Evolutionary conservation across 2,329 filamentous ascomycete species (phyloP), one percentile per base, ranked within the genome.

Genomic region (Bipolaris zeicola): DNA sequence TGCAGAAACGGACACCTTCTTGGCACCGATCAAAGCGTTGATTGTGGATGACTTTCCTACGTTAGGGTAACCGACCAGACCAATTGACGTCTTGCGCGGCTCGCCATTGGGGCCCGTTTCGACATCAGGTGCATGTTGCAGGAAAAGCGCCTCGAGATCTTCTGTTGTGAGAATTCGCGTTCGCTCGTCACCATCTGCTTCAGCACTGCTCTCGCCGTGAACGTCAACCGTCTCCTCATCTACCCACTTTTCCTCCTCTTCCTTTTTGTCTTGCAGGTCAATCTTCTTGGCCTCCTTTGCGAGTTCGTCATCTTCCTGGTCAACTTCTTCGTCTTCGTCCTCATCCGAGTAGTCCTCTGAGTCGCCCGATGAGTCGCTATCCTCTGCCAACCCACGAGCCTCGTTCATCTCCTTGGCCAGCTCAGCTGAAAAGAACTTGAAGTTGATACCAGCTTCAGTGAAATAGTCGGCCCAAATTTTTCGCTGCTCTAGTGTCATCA

Each of bases 11-110:
- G 94, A 98, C 5, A 99, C 95, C 80, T 98, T 99, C 81, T 98
- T 99, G 52, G 95, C 89, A 48, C 96, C 96, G 56, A 98, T 93
- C n/a, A 99, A 85, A 39, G 95, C 94, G 80, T 99, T 99, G 83
- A 99, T 99, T 14, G 95, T 99, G 46, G 93, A 97, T 1, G 96
- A 99, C 80, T 99, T 99, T 79, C 95, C 95, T 62, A 99, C 95
- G 80, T 99, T 99, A 71, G 95, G 95, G 78, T 99, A 99, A 57
- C 95, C 95, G 36, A 99, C 95, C 18, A 99, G 83, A 67, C 95
- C 95, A 65, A 99, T 95, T 63, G 92, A 88, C 4, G 93, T 89
- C 76, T 96, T 97, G 51, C 82, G 78, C 57, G 79, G 81, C 37
- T 79, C 74, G 26, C 71, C 68, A 24, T 83, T 80, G 1, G 81